Base-by-base conservation (phyloP, 2,329 filamentous ascomycete species). In the Aspergillus nomiae region DNA sequence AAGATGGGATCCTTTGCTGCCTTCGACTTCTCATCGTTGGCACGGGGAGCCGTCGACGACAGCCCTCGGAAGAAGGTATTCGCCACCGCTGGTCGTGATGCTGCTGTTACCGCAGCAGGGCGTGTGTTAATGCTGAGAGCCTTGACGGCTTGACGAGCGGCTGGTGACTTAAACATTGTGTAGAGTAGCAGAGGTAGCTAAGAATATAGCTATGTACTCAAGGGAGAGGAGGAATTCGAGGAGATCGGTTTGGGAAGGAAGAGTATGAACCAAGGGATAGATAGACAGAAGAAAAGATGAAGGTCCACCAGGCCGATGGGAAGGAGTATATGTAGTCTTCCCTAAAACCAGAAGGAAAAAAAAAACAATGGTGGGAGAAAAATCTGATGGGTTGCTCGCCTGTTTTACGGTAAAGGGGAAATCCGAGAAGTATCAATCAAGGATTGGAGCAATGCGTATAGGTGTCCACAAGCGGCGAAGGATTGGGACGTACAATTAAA, bases 91-190 rank as follows among this genome's bases (percentile, higher is more conserved):
- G 61, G 63, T 14, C 67, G 68, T 4, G 63, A 50, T 16, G 61
- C 54, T 55, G 65, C 62, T 41, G 66, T 60, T 45, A 67, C 63
- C 53, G 63, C 59, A 41, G 66, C 64, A 19, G 70, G 71, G 28
- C 69, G 72, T 34, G 67, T 6, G 26, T 58, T 58, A 30, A 67
- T 66, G 59, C 43, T 65, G 26, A 72, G 59, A 32, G 70, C 70
- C 60, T 67, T 74, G 38, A 70, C 36, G 62, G 70, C 70, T 59
- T 70, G 70, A 48, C 73, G 70, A 60, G 70, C 56, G 60, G 73
- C 58, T 53, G 69, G 51, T 32, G 71, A 67, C 41, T 67, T 73
- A 69, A 76, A 72, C 72, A 78, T 76, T 54, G 38, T n/a, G 30
- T 56, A 12, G 28, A 26, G 28, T 14, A 21, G 4, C 7, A 34